Percentiles rank a stretch among this genome's conserved stretches.
These are phyloP conservation scores for Geotrichum cucujoidarum DNA, from an alignment of 1,139 yeast genomes.

Conservation along the genomic window DNA sequence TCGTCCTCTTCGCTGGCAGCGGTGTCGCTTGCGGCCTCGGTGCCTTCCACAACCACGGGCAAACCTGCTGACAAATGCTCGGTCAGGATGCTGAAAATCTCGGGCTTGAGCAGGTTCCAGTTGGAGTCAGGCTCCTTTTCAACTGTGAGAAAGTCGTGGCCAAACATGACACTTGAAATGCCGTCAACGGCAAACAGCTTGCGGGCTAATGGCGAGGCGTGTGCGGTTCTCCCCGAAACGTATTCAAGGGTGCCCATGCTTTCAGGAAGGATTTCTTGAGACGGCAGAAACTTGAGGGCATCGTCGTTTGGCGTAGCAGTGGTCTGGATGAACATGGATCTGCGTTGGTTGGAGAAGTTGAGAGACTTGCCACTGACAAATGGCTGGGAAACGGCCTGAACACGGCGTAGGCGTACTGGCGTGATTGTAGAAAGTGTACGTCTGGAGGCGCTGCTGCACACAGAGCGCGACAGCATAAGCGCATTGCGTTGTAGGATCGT, in stretches of 20 bases:
- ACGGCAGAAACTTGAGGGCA: slow-evolving; percentile 84
- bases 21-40: slow-evolving; percentile 47
- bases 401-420: not conserved
- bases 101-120: slow-evolving; percentile 85
- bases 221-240: slow-evolving; percentile 62
- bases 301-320: slow-evolving; percentile 84
- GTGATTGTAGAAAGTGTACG: not conserved
- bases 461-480: not conserved
- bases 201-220: slow-evolving; percentile 69
- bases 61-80: slow-evolving; percentile 78
- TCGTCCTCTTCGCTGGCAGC: slow-evolving; percentile 57
- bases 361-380: not conserved
- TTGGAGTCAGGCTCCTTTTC: slow-evolving; percentile 53
- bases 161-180: slow-evolving; percentile 82
- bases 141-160: slow-evolving; percentile 78
- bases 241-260: slow-evolving; percentile 47
- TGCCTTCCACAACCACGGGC: slow-evolving; percentile 45
- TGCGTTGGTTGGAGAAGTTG: slow-evolving; percentile 5
- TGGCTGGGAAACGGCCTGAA: too few species aligned
- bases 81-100: slow-evolving; percentile 76
- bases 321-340: slow-evolving; percentile 47
- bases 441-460: not conserved
- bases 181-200: slow-evolving; percentile 80
- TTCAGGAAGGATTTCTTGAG: slow-evolving; percentile 52
- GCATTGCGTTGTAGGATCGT: not conserved